These are phyloP conservation scores for Pestalotiopsis sp. DNA, from an alignment of 2,329 filamentous ascomycete genomes.

Conservation along the genomic window DNA sequence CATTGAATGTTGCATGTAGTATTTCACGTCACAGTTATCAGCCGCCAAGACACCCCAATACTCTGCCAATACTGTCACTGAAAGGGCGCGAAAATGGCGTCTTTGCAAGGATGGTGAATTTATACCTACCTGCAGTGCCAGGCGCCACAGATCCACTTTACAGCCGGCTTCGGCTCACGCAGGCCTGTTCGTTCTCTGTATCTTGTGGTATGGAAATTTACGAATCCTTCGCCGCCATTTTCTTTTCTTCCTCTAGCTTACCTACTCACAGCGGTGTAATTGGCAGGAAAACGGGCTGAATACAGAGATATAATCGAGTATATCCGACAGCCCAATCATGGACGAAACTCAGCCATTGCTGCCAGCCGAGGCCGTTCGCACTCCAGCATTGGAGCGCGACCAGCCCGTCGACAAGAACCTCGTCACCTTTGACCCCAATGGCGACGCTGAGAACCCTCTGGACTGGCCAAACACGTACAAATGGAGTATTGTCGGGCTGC, in stretches of 20 bases:
- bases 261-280: neutral
- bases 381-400: slow-evolving; percentile 23
- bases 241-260: neutral
- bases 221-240: neutral
- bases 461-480: slow-evolving; percentile 57
- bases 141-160: neutral
- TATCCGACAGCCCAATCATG: slow-evolving; percentile 22
- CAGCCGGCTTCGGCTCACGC: neutral
- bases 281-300: neutral
- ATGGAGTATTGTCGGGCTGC: slow-evolving; percentile 54
- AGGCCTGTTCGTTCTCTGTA: neutral
- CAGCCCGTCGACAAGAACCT: slow-evolving; percentile 29
- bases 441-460: slow-evolving; percentile 53
- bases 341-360: slow-evolving; percentile 38
- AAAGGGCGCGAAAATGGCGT: neutral
- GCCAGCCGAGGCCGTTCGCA: slow-evolving; percentile 23
- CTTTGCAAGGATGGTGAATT: neutral
- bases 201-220: neutral
- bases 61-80: neutral
- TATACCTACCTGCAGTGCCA: neutral
- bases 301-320: neutral
- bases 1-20: no score
- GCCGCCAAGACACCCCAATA: neutral
- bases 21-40: neutral
- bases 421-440: slow-evolving; percentile 47